These are phyloP conservation scores for Gentiana straminea DNA, from an alignment of 257 asterid species.

Conservation along the genomic window DNA sequence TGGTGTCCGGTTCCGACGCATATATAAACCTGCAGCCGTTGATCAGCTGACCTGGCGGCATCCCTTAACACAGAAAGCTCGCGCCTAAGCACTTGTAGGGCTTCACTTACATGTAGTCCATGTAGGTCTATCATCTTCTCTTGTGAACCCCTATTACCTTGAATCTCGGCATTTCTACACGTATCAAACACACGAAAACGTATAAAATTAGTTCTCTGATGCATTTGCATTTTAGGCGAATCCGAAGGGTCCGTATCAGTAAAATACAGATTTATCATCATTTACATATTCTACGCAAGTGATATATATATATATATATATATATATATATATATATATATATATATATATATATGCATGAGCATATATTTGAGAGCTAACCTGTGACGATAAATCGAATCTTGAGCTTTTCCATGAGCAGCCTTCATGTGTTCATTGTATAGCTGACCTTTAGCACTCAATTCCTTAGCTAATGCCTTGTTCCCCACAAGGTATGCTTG, in stretches of 20 bases:
- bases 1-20: conserved; percentile 99
- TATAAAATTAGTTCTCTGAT: too few relatives aligned
- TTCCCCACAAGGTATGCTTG: conserved; percentile 89
- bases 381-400: conserved; percentile 83
- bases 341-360: too few relatives aligned
- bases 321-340: too few relatives aligned
- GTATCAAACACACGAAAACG: neutral
- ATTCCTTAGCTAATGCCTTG: conserved; percentile 97
- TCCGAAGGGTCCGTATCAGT: too few relatives aligned
- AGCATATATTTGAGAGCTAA: conserved; percentile 13
- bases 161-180: conserved; percentile 63
- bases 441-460: conserved; percentile 90
- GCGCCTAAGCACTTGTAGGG: conserved; percentile 80
- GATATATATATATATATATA: too few relatives aligned
- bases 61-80: conserved; percentile 70
- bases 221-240: too few relatives aligned
- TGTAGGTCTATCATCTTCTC: conserved; percentile 93
- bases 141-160: conserved; percentile 45
- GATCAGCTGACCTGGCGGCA: conserved; percentile 77
- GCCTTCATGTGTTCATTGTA: conserved; percentile 97
- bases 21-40: conserved; percentile 66
- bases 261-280: too few relatives aligned
- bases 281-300: too few relatives aligned
- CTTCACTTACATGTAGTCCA: conserved; percentile 92
- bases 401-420: conserved; percentile 93